Conservation (phyloP, 2,329 filamentous ascomycete species). For the Amphichorda felina region DNA sequence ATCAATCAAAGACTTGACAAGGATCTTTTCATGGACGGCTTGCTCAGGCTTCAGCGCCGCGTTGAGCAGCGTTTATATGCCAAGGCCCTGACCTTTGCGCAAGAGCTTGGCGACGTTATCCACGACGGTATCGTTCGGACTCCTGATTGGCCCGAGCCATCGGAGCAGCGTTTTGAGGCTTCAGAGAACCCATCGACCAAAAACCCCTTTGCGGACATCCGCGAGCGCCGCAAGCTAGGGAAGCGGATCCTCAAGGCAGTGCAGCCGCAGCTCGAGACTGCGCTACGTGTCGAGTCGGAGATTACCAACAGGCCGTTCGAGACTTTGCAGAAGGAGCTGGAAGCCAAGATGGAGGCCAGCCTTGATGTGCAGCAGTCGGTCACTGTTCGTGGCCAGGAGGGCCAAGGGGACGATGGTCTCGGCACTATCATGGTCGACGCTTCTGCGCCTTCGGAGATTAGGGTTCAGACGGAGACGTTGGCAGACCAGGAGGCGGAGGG, state of each 20-base stretch:
- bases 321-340: constrained; percentile 59
- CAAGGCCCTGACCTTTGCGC: constrained; percentile 42
- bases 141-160: constrained; percentile 13
- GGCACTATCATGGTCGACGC: constrained; percentile 42
- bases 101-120: constrained; percentile 44
- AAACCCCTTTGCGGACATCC: constrained; percentile 52
- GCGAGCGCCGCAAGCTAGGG: constrained; percentile 72
- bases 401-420: constrained; percentile 24
- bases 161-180: constrained; percentile 5
- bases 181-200: constrained; percentile 35
- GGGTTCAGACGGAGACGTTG: constrained; percentile 18
- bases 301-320: constrained; percentile 60
- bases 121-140: constrained; percentile 36
- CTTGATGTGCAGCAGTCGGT: constrained; percentile 39
- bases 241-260: constrained; percentile 81
- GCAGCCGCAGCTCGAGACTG: constrained; percentile 65
- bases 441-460: constrained; percentile 31
- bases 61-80: constrained; percentile 47
- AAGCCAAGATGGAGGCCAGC: constrained; percentile 58
- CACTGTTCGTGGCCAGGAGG: constrained; percentile 18
- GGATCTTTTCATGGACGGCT: constrained; percentile 41
- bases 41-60: constrained; percentile 35
- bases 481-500: constrained; percentile 10
- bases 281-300: constrained; percentile 71
- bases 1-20: constrained; percentile 48